Conservation (phyloP, 2,329 filamentous ascomycete species). For the Penicillium brasilianum region DNA sequence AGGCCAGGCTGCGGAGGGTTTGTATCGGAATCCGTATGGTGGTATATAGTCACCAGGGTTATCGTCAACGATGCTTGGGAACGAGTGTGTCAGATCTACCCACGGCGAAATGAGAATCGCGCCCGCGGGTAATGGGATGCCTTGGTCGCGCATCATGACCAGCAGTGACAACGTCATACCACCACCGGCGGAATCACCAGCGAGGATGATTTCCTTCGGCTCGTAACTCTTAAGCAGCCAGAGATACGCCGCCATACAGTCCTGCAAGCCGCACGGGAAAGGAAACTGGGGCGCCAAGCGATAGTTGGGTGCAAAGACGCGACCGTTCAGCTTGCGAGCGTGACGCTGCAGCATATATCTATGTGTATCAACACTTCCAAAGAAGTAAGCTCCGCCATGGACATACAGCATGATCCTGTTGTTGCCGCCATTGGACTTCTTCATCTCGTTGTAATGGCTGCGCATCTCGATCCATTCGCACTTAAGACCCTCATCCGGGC, state of each 20-base stretch:
- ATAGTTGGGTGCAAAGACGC: slow-evolving; percentile 86
- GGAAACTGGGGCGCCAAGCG: slow-evolving; percentile 91
- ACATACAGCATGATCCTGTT: slow-evolving; percentile 89
- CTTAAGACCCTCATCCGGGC: slow-evolving; percentile 67
- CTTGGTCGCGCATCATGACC: slow-evolving; percentile 79
- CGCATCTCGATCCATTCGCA: slow-evolving; percentile 98
- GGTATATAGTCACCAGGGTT: slow-evolving; percentile 87
- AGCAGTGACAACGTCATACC: slow-evolving; percentile 85
- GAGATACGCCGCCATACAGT: slow-evolving; percentile 87
- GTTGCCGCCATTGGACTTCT: slow-evolving; percentile 61
- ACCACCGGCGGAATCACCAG: slow-evolving; percentile 90
- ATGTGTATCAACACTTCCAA: slow-evolving; percentile 94
- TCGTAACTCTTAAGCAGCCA: slow-evolving; percentile 78
- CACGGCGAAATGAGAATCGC: slow-evolving; percentile 91
- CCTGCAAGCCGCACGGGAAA: slow-evolving; percentile 89
- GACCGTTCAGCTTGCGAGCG: slow-evolving; percentile 88
- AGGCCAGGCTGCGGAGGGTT: slow-evolving; percentile 89
- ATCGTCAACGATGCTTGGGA: slow-evolving; percentile 80
- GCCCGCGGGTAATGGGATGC: slow-evolving; percentile 82
- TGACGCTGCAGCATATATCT: slow-evolving; percentile 98
- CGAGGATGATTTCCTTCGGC: slow-evolving; percentile 80
- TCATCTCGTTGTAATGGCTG: slow-evolving; percentile 74
- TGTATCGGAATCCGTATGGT: slow-evolving; percentile 83
- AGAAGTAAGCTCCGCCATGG: slow-evolving; percentile 93
- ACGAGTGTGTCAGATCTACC: slow-evolving; percentile 95